Conservation (phyloP, 805 yeast species). For the Torulaspora indica region DNA sequence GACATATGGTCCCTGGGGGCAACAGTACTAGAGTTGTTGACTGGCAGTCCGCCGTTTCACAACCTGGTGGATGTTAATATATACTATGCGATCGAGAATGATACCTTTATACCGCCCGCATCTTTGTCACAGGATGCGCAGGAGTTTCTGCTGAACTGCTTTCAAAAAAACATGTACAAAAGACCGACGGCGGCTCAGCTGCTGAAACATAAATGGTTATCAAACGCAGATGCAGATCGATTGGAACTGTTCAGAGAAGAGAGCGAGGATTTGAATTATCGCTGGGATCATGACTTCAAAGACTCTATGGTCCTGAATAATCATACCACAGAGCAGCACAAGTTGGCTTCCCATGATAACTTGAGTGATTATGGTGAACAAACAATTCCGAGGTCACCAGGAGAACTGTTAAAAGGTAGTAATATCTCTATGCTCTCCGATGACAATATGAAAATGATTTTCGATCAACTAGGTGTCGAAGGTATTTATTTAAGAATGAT, state of each 20-base stretch:
- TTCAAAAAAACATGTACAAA: conserved; percentile 61
- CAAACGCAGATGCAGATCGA: conserved; percentile 14
- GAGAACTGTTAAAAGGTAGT: background rate
- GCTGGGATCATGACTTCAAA: conserved; percentile 32
- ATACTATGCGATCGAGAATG: conserved; percentile 40
- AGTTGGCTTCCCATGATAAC: background rate
- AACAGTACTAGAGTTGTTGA: conserved; percentile 80
- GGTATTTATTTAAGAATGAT: conserved; percentile 5
- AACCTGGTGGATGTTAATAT: conserved; percentile 41
- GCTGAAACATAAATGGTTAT: conserved; percentile 53
- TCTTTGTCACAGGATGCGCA: conserved; percentile 47
- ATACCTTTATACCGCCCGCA: conserved; percentile 36
- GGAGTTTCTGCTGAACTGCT: conserved; percentile 64
- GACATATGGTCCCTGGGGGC: conserved; percentile 95
- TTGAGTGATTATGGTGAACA: background rate
- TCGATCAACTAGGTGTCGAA: conserved; percentile 4
- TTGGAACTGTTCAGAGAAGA: conserved; percentile 27
- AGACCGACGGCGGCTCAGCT: conserved; percentile 64
- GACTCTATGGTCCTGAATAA: conserved; percentile 12
- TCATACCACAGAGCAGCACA: background rate
- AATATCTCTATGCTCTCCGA: background rate
- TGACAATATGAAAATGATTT: conserved; percentile 7
- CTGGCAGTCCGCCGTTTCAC: conserved; percentile 85
- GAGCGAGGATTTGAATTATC: conserved; percentile 19
- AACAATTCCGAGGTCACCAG: background rate